These are phyloP conservation scores for Sporothrix inflata DNA, from an alignment of 2,329 filamentous ascomycete species.

Conservation along the genomic window DNA sequence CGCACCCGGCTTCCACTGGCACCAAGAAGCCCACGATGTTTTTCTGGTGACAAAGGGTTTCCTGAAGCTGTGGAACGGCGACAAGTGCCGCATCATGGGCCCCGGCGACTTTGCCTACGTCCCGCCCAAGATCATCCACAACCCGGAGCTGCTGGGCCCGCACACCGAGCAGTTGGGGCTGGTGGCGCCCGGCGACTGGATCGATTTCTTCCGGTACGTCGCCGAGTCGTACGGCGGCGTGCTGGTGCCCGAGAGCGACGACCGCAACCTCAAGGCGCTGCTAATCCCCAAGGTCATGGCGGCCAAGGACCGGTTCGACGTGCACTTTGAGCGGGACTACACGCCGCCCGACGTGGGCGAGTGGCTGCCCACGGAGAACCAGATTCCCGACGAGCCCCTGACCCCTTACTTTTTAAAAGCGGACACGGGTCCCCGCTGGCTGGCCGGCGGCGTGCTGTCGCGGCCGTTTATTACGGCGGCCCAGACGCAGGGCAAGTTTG, in stretches of 20 bases:
- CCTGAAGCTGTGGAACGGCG: constrained; percentile 21
- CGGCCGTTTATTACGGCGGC: constrained; percentile 9
- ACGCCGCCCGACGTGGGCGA: background rate
- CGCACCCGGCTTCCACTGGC: constrained; percentile 6
- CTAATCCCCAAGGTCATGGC: constrained; percentile 23
- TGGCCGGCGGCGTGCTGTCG: constrained; percentile 11
- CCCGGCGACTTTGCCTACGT: constrained; percentile 21
- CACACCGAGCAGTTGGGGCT: constrained; percentile 14
- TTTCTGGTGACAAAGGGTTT: constrained; percentile 19
- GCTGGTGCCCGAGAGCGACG: constrained; percentile 1
- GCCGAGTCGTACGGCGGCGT: constrained; percentile 10
- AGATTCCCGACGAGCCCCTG: background rate
- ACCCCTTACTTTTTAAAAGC: background rate
- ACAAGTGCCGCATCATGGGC: constrained; percentile 23
- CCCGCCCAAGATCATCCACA: constrained; percentile 19
- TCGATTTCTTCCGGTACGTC: constrained; percentile 21
- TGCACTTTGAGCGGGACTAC: constrained; percentile 21
- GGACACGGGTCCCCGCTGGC: constrained; percentile 18
- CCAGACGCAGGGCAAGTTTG: constrained; percentile 9
- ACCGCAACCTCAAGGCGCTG: background rate
- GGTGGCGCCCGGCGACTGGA: constrained; percentile 13
- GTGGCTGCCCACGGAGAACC: constrained; percentile 14
- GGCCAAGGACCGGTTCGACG: constrained; percentile 14
- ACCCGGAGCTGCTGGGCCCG: constrained; percentile 19
- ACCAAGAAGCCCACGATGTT: constrained; percentile 18